These are phyloP conservation scores for Starmera dryadoides DNA, from an alignment of 805 yeast species.

Conservation along the genomic window DNA sequence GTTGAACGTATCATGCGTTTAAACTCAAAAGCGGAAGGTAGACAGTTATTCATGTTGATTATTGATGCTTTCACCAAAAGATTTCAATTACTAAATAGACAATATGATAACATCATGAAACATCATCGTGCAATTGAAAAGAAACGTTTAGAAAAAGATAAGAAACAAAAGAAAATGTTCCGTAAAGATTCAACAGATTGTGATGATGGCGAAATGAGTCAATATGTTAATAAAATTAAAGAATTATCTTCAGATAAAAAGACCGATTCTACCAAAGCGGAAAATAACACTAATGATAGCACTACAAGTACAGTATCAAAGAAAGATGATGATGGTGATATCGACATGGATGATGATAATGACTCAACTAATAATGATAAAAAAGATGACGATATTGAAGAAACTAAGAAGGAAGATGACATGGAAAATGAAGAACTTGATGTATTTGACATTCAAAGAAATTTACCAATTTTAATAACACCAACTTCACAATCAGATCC, in stretches of 20 bases:
- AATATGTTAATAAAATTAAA: conserved; percentile 20
- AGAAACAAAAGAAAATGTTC: conserved; percentile 27
- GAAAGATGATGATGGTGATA: conserved; percentile 22
- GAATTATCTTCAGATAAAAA: conserved; percentile 2
- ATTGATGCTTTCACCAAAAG: conserved; percentile 84
- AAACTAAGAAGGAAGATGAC: conserved; percentile 1
- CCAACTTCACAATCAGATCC: conserved; percentile 52
- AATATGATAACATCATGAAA: conserved; percentile 56
- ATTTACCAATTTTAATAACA: conserved; percentile 53
- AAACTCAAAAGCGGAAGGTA: conserved; percentile 69
- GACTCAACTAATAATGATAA: conserved; percentile 9
- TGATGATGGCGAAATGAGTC: conserved; percentile 29
- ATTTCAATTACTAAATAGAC: conserved; percentile 66
- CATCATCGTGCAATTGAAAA: conserved; percentile 50
- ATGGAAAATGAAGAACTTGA: conserved; percentile 20
- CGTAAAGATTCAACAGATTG: conserved; percentile 5
- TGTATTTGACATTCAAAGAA: conserved; percentile 37
- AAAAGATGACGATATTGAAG: conserved; percentile 6
- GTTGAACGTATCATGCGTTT: conserved; percentile 83
- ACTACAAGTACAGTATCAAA: conserved; percentile 1
- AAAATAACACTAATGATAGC: background rate
- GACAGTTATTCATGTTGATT: conserved; percentile 75
- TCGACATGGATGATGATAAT: conserved; percentile 18
- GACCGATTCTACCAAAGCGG: background rate
- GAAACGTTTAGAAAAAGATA: conserved; percentile 34